Percentiles rank a stretch among this genome's conserved stretches.
These are phyloP conservation scores for Peronospora destructor DNA, from an alignment of 352 stramenopile species.

Conservation along the genomic window DNA sequence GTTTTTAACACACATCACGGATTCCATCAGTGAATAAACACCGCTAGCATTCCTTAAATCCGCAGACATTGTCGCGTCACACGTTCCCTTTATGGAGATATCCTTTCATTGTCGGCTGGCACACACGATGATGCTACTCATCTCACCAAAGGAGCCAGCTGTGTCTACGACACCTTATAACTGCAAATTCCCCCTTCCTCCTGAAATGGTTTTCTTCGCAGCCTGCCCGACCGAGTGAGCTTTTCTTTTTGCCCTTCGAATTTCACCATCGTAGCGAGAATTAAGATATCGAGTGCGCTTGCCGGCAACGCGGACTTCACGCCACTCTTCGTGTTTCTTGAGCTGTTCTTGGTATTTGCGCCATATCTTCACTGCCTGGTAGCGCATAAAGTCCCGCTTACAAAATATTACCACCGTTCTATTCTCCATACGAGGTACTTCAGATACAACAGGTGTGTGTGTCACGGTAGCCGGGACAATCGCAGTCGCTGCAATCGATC, in stretches of 20 bases:
- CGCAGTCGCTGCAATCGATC: neutral
- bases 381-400: constrained; percentile 75
- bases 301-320: constrained; percentile 35
- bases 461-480: neutral
- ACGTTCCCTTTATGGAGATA: neutral
- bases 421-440: constrained; percentile 17
- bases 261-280: constrained; percentile 29
- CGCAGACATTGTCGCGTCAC: neutral
- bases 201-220: constrained; percentile 9
- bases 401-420: constrained; percentile 77
- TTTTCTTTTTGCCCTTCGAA: constrained; percentile 20
- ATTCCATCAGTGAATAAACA: constrained; percentile 3
- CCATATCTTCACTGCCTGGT: constrained; percentile 61
- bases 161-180: neutral
- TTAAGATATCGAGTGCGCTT: constrained; percentile 53
- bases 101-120: neutral
- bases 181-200: neutral
- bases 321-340: constrained; percentile 38
- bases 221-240: constrained; percentile 15
- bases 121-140: neutral
- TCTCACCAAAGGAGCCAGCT: neutral
- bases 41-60: neutral
- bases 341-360: constrained; percentile 70
- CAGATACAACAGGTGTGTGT: constrained; percentile 1
- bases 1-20: neutral